phyloP scores from a whole-genome alignment of 2,329 filamentous ascomycete genomes.

The Zasmidium angulare region DNA sequence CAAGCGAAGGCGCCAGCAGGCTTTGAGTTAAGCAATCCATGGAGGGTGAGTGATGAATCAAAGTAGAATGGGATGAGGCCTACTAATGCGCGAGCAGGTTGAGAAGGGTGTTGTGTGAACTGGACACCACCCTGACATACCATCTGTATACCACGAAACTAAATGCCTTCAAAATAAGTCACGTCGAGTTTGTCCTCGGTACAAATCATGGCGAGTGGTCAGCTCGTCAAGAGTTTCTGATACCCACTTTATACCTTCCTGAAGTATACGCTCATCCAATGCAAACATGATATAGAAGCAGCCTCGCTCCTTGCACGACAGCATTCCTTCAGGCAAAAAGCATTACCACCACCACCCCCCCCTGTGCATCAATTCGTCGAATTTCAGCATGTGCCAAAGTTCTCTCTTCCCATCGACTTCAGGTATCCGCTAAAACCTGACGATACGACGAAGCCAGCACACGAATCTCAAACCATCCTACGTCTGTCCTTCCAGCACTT shows the following conservation, averaged over 20 bases:
- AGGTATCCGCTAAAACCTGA: not conserved
- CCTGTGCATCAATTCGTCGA: not conserved
- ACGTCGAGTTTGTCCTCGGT: no score
- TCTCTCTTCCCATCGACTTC: not conserved
- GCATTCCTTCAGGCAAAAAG: not conserved
- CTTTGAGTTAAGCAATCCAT: conserved; percentile 67
- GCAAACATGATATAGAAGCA: conserved; percentile 5
- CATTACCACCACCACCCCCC: not conserved
- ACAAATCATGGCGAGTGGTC: no score
- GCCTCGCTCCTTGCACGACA: not conserved
- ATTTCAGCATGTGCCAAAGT: not conserved
- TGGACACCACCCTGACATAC: conserved; percentile 38
- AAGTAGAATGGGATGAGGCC: no score
- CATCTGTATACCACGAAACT: not conserved
- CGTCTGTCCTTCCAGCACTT: conserved; percentile 3
- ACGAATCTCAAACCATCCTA: not conserved
- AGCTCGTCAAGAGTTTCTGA: not conserved
- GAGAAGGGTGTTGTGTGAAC: conserved; percentile 24
- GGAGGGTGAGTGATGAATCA: conserved; percentile 66
- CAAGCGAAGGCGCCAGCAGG: conserved; percentile 58
- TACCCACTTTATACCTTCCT: not conserved
- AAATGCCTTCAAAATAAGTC: not conserved
- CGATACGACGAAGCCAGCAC: conserved; percentile 7
- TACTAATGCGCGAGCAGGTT: conserved; percentile 17
- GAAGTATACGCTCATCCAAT: not conserved